Evolutionary conservation across 371 early-diverging fungal species (phyloP), one percentile per base, ranked within the genome.

Genomic region (Apophysomyces variabilis): DNA sequence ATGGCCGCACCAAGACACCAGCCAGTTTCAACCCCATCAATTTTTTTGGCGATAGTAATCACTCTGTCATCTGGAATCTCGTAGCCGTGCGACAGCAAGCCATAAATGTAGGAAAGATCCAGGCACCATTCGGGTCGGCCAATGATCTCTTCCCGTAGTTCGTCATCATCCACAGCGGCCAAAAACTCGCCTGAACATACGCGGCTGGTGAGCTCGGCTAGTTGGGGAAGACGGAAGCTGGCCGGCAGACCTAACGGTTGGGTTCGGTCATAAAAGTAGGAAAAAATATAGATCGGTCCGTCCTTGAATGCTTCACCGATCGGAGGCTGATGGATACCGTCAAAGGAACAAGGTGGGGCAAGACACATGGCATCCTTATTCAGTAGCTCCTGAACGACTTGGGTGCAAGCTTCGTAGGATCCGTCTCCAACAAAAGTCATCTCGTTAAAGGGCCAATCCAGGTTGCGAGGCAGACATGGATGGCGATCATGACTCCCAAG

Each of bases 1-100:
- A 98, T 91, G 21, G 96, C 89, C 7, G 96, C 96, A 26, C 99
- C 99, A 35, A 98, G 76, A 70, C 95, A 94, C 99, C 99, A 98
- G 7, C 99, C 99, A 6, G 96, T 96, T 73, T 98, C 97, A 38
- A 95, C 87, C 32, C 89, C 93, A 39, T 91, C 86, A 65, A 98
- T 95, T 85, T 96, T 96, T 74, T 96, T 95, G n/a, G 95, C 91
- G 18, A 92, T 87, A 57, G 86, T 86, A 9, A 98, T 69, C 12
- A 78, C 77, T 32, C 95, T 79, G n/a, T 85, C 75, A 47, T 84
- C 80, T 3, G 91, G 86, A 47, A 98, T 87, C 43, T 92, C 93
- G 67, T 96, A 96, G 1, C 97, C 99, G 71, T 85, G 84, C 14
- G 84, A 86, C 21, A 98, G 80, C 58, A 98, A 75, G 7, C 88